Conservation (phyloP, 140 eudicot species). For the Oenanthe javanica region DNA sequence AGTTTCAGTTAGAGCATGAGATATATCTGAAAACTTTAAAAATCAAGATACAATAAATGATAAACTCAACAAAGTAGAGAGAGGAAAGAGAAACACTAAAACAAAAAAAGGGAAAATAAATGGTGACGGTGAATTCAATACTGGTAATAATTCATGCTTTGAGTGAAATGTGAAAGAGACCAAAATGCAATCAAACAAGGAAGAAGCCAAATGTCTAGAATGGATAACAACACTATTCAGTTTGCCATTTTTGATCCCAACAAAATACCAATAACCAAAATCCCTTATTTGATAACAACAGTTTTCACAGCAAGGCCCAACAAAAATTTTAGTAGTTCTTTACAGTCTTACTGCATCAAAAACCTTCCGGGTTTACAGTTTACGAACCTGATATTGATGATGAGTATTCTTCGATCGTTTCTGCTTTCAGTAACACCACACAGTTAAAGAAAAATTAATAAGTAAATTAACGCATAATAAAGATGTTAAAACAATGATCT, state of each 20-base stretch:
- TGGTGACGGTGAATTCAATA: conserved; percentile 25
- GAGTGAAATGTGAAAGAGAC: conserved; percentile 12
- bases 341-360: background rate
- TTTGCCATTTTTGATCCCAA: conserved; percentile 14
- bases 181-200: conserved; percentile 11
- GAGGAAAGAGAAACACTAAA: background rate
- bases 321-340: background rate
- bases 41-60: conserved; percentile 20
- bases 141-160: conserved; percentile 2
- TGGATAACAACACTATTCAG: background rate
- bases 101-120: background rate
- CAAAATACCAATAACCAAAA: conserved; percentile 14
- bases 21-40: conserved; percentile 31
- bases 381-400: background rate
- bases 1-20: conserved; percentile 27
- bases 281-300: conserved; percentile 7
- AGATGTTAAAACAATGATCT: background rate
- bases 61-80: conserved; percentile 4
- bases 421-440: background rate
- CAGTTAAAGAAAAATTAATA: background rate
- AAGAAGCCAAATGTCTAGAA: conserved; percentile 5
- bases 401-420: background rate
- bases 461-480: background rate
- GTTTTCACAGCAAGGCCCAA: conserved; percentile 8
- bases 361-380: background rate